Evolutionary conservation across 164 flowering plant genomes (phyloP).

Genomic region (Chloranthus sessilifolius): DNA sequence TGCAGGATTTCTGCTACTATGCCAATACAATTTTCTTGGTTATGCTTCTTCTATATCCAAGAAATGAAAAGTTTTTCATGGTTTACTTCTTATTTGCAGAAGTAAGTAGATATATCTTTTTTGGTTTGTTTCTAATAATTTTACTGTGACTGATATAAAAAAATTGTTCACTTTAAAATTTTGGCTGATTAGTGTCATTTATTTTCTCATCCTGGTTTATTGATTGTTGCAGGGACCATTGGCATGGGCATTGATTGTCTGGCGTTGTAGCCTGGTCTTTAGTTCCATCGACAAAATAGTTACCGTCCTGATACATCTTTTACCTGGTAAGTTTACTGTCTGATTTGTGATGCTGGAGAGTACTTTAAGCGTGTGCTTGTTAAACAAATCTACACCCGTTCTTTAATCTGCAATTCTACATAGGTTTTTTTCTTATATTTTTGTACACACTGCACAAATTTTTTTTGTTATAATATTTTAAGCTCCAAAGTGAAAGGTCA

Average conservation of each 20-base stretch:
- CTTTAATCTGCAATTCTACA: too few species aligned
- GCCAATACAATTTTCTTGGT: constrained; percentile 92
- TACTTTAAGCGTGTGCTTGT: too few species aligned
- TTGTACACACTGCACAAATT: too few species aligned
- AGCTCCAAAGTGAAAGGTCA: too few species aligned
- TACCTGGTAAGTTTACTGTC: constrained; percentile 94
- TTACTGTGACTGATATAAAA: too few species aligned
- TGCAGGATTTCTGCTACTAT: constrained; percentile 97
- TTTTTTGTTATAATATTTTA: too few species aligned
- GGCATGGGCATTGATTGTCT: constrained; percentile 95
- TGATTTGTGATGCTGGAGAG: too few species aligned
- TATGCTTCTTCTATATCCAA: constrained; percentile 78
- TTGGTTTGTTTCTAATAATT: too few species aligned
- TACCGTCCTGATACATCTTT: constrained; percentile 92
- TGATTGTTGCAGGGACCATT: constrained; percentile 71
- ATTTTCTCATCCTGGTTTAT: constrained; percentile 4
- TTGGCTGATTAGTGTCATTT: too few species aligned
- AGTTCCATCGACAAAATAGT: constrained; percentile 88
- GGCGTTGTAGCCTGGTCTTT: constrained; percentile 99
- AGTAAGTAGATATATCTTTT: constrained; percentile 32
- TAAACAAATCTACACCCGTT: too few species aligned
- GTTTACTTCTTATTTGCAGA: constrained; percentile 99
- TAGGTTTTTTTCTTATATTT: too few species aligned
- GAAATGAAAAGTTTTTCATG: constrained; percentile 94
- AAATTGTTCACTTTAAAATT: too few species aligned